A percentile compares a stretch with the other conserved stretches of the same genome.
phyloP scores from a whole-genome alignment of 2,329 filamentous ascomycete species.

The Fusarium buharicum region DNA sequence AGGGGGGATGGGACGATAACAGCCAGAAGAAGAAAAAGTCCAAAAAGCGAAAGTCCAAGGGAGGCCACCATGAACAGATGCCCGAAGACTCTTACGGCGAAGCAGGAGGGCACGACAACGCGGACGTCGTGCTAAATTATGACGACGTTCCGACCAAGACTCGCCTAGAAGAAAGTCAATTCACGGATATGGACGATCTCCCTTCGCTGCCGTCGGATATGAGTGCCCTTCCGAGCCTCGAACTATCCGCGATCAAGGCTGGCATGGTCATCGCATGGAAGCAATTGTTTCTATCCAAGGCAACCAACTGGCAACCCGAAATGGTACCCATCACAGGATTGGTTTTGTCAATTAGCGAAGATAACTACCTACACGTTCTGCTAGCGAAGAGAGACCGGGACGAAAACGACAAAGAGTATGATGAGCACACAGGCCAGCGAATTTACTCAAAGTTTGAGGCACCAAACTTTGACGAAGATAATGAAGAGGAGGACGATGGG shows the following conservation, averaged over 20 bases:
- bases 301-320: constrained; percentile 74
- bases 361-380: constrained; percentile 65
- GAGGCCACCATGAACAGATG: constrained; percentile 13
- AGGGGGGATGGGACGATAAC: constrained; percentile 50
- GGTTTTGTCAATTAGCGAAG: constrained; percentile 65
- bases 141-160: constrained; percentile 49
- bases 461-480: constrained; percentile 70
- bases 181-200: constrained; percentile 67
- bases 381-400: constrained; percentile 76
- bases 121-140: constrained; percentile 55
- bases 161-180: constrained; percentile 54
- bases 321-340: constrained; percentile 73
- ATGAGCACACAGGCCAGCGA: constrained; percentile 75
- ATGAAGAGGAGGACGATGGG: constrained; percentile 69
- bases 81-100: constrained; percentile 5
- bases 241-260: constrained; percentile 57
- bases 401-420: constrained; percentile 67
- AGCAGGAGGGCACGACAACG: constrained; percentile 27
- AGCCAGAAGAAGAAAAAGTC: constrained; percentile 51
- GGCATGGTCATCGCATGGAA: constrained; percentile 78
- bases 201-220: constrained; percentile 69
- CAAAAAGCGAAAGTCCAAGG: constrained; percentile 53
- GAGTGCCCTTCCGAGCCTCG: constrained; percentile 62
- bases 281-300: constrained; percentile 68
- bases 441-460: constrained; percentile 83